Conservation (phyloP, 139 green algal genomes). For the Micractinium sp. region DNA sequence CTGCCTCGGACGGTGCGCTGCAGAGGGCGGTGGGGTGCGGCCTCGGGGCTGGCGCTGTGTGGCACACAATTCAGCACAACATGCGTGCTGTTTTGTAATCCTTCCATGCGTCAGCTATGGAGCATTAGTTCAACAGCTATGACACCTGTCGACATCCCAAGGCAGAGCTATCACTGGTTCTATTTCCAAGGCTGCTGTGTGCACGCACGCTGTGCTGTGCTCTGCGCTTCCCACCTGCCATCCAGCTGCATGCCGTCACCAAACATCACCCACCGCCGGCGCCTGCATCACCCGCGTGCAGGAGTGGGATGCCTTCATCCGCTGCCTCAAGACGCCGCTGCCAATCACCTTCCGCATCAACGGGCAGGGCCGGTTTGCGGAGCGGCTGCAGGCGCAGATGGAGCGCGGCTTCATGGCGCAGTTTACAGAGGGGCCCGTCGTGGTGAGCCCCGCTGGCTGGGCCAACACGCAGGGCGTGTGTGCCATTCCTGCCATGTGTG, state of each 20-base stretch:
- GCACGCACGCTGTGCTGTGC: too few species aligned
- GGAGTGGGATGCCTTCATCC: constrained; percentile 93
- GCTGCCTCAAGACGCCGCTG: constrained; percentile 74
- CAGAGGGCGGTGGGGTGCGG: too few species aligned
- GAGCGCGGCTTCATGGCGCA: constrained; percentile 76
- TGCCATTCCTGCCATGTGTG: neutral
- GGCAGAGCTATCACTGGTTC: too few species aligned
- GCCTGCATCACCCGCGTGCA: neutral
- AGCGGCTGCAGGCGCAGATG: constrained; percentile 76
- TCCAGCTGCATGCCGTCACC: neutral
- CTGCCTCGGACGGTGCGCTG: neutral
- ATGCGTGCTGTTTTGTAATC: too few species aligned
- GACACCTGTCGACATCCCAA: too few species aligned
- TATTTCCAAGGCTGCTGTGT: too few species aligned
- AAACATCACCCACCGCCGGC: neutral
- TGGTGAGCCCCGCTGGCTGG: neutral
- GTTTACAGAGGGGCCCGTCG: constrained; percentile 45
- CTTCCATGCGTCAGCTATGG: too few species aligned
- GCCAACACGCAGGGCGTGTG: neutral
- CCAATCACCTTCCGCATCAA: constrained; percentile 99
- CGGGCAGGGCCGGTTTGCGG: constrained; percentile 84
- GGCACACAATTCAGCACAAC: neutral
- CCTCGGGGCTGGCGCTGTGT: too few species aligned
- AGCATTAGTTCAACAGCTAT: too few species aligned
- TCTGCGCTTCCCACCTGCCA: neutral